Evolutionary conservation across 495 filamentous ascomycete species (phyloP).

Genomic region (Cercophora scortea): DNA sequence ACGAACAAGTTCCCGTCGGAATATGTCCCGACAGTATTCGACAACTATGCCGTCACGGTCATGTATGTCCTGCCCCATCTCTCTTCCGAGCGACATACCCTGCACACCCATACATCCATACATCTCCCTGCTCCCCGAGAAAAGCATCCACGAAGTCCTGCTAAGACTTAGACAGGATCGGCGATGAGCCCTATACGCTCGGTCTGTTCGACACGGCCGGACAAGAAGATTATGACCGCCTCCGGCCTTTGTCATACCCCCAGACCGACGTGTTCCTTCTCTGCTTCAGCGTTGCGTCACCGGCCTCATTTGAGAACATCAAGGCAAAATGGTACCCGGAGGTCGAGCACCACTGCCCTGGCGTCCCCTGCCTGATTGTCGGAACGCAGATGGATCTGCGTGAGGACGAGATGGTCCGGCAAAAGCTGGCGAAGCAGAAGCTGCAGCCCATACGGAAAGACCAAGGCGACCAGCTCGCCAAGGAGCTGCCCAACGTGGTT

Average conservation of each 20-base stretch:
- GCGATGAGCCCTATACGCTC: conserved; percentile 95
- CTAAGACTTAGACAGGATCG: conserved; percentile 61
- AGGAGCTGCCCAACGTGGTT: conserved; percentile 78
- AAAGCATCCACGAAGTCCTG: background rate
- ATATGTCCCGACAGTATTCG: conserved; percentile 98
- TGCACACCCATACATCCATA: background rate
- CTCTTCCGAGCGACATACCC: background rate
- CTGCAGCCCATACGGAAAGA: conserved; percentile 87
- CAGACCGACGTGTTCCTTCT: conserved; percentile 99
- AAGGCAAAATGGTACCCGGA: conserved; percentile 99
- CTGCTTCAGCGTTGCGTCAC: conserved; percentile 97
- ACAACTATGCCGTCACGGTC: conserved; percentile 98
- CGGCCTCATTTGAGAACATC: conserved; percentile 99
- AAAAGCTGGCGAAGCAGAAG: conserved; percentile 91
- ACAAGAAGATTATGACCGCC: conserved; percentile 98
- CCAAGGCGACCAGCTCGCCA: conserved; percentile 93
- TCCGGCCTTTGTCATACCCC: conserved; percentile 92
- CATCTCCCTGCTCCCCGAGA: no score
- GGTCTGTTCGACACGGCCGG: conserved; percentile 97
- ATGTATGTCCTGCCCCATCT: conserved; percentile 61
- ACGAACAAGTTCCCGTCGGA: conserved; percentile 99
- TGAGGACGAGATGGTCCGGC: conserved; percentile 78
- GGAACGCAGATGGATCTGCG: conserved; percentile 96
- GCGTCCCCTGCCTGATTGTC: conserved; percentile 95
- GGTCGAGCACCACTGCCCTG: conserved; percentile 96